phyloP scores from a whole-genome alignment of 768 basidiomycete genomes.

The Suillus ampliporus region DNA sequence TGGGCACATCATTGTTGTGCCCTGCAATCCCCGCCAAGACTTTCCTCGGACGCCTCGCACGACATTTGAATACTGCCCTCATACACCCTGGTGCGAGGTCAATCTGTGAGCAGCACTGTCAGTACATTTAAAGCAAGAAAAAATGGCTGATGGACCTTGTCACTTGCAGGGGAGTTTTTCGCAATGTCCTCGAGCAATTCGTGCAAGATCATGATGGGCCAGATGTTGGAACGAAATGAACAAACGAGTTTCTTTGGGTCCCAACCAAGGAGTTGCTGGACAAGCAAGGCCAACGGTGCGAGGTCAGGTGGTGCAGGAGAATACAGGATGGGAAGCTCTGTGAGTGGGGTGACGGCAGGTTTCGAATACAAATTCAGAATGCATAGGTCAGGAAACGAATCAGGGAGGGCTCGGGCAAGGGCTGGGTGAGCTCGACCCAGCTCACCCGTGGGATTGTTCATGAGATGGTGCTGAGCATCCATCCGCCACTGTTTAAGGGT shows the following conservation, averaged over 20 bases:
- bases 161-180: not conserved
- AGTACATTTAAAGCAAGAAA: not conserved
- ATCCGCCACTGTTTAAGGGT: not conserved
- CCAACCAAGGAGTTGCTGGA: slow-evolving; percentile 5
- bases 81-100: not conserved
- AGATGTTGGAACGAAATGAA: not conserved
- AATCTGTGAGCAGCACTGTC: not conserved
- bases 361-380: not conserved
- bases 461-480: not conserved
- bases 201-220: not conserved
- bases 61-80: not conserved
- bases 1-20: not conserved
- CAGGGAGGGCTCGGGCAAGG: not conserved
- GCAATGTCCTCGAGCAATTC: slow-evolving; percentile 1
- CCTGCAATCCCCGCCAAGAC: not conserved
- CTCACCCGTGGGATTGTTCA: not conserved
- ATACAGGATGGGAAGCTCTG: not conserved
- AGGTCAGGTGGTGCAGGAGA: not conserved
- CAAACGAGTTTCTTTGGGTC: not conserved
- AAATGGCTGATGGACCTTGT: not conserved
- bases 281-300: not conserved
- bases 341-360: not conserved
- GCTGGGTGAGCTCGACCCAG: not conserved
- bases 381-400: not conserved
- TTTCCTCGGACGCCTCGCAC: not conserved